Evolutionary conservation across 1,139 yeast species (phyloP).

Genomic region (Pichia sp.): DNA sequence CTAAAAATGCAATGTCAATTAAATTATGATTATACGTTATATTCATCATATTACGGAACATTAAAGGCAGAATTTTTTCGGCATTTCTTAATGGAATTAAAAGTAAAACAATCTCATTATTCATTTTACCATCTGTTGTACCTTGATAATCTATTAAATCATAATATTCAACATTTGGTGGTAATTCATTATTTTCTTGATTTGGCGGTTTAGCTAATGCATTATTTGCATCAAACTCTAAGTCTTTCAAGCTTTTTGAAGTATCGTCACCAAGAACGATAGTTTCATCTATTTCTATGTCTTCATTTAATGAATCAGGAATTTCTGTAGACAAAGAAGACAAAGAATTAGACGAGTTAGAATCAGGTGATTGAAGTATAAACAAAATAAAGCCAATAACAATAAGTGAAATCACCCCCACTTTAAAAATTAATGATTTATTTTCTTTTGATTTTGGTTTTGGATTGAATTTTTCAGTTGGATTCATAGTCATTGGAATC

Average conservation of each 20-base stretch:
- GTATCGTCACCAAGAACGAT: neutral
- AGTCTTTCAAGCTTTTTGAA: neutral
- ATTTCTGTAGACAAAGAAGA: neutral
- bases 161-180: constrained; percentile 43
- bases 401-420: neutral
- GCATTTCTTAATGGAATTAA: constrained; percentile 81
- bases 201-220: constrained; percentile 14
- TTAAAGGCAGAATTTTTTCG: constrained; percentile 70
- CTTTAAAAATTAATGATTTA: neutral
- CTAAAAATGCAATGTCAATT: constrained; percentile 78
- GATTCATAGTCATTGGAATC: constrained; percentile 7
- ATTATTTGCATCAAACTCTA: constrained; percentile 4
- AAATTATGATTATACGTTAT: constrained; percentile 76
- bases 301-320: neutral
- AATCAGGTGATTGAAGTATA: neutral
- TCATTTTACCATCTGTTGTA: constrained; percentile 42
- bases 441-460: neutral
- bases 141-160: constrained; percentile 59
- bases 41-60: constrained; percentile 80
- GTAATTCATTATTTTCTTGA: constrained; percentile 9
- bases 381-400: neutral
- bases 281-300: neutral
- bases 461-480: neutral
- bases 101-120: constrained; percentile 62
- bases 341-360: no score